Conservation (phyloP, 495 filamentous ascomycete species). For the Cryomyces minteri region DNA sequence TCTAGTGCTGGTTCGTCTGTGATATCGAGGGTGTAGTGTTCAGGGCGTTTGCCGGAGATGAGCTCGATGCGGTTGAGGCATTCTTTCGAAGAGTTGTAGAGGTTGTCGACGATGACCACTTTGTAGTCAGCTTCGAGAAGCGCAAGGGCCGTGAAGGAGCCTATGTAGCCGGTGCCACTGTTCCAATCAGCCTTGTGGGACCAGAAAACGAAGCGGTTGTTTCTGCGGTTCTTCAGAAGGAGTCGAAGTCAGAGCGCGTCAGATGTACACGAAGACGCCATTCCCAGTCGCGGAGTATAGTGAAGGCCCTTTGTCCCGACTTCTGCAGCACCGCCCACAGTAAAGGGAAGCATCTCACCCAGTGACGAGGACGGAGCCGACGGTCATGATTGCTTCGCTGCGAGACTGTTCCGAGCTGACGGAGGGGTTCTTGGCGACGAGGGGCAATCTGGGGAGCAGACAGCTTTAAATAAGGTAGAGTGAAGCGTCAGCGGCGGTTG, state of each 20-base stretch:
- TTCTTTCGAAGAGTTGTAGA: slow-evolving; percentile 88
- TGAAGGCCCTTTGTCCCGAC: too few relatives aligned
- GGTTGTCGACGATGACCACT: slow-evolving; percentile 85
- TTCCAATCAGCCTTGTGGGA: neutral
- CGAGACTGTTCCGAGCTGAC: too few relatives aligned
- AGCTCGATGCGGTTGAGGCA: slow-evolving; percentile 83
- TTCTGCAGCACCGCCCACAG: too few relatives aligned
- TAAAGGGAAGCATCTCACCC: slow-evolving; percentile 42
- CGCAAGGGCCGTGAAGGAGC: slow-evolving; percentile 86
- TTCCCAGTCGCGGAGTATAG: too few relatives aligned
- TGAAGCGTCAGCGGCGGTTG: too few relatives aligned
- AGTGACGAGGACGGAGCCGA: slow-evolving; percentile 75
- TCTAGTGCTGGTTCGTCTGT: slow-evolving; percentile 70
- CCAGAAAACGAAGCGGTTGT: too few relatives aligned
- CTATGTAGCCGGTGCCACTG: slow-evolving; percentile 97
- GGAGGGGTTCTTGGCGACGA: too few relatives aligned
- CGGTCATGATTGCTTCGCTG: slow-evolving; percentile 37
- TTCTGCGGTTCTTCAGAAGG: too few relatives aligned
- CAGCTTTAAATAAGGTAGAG: too few relatives aligned
- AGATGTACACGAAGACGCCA: too few relatives aligned
- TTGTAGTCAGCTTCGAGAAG: slow-evolving; percentile 89
- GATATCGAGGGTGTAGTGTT: slow-evolving; percentile 73
- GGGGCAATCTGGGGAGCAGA: too few relatives aligned
- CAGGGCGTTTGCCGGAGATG: slow-evolving; percentile 74
- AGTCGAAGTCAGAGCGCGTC: too few relatives aligned